A percentile compares a stretch with the other conserved stretches of the same genome.
Conservation (phyloP, 164 flowering plant species). For the Amborella trichopoda region DNA sequence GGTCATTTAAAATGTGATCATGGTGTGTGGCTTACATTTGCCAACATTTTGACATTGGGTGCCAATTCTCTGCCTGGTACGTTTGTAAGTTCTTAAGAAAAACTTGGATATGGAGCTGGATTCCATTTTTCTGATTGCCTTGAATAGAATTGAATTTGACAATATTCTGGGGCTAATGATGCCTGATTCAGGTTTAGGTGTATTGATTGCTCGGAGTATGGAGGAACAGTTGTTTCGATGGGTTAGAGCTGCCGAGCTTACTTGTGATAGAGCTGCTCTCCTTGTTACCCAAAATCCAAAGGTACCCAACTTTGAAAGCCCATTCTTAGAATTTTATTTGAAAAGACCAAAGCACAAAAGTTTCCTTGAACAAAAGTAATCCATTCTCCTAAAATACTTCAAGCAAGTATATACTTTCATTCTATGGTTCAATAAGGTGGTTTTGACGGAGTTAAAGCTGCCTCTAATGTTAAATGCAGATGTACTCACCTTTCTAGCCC, state of each 20-base stretch:
- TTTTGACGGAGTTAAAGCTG: too few relatives aligned
- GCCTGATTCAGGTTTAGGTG: conserved; percentile 55
- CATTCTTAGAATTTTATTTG: too few relatives aligned
- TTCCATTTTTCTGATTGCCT: not conserved
- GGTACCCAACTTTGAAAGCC: too few relatives aligned
- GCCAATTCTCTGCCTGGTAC: conserved; percentile 85
- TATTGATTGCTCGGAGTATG: conserved; percentile 66
- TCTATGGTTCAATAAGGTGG: too few relatives aligned
- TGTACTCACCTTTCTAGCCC: too few relatives aligned
- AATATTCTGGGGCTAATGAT: not conserved
- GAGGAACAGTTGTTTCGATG: conserved; percentile 89
- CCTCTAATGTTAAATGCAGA: too few relatives aligned
- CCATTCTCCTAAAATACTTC: too few relatives aligned
- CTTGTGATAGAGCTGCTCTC: conserved; percentile 97
- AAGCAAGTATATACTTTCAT: too few relatives aligned
- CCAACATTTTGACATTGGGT: conserved; percentile 84
- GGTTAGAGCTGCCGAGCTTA: conserved; percentile 95
- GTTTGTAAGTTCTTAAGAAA: conserved; percentile 5
- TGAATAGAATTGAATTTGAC: too few relatives aligned
- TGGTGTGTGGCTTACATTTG: conserved; percentile 95
- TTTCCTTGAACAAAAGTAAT: too few relatives aligned
- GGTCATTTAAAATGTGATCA: conserved; percentile 98
- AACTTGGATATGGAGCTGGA: not conserved
- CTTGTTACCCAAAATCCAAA: conserved; percentile 95
- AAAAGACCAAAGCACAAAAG: too few relatives aligned